Percentiles rank a stretch among this genome's conserved stretches.
These are phyloP conservation scores for Mycothermus thermophilus DNA, from an alignment of 495 filamentous ascomycete genomes.

Conservation along the genomic window DNA sequence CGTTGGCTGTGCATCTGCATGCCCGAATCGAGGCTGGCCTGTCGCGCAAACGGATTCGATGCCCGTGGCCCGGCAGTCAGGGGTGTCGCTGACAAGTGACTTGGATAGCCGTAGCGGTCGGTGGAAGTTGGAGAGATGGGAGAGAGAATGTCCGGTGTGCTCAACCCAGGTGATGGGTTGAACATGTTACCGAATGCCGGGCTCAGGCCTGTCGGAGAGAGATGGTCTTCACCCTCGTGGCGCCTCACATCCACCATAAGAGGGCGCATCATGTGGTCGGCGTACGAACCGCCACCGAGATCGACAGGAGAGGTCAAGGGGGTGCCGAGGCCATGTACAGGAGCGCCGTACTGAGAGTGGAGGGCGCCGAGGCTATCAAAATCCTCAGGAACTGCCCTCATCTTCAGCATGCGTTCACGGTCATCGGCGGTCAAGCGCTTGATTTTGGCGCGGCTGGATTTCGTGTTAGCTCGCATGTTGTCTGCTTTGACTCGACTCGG, in stretches of 20 bases:
- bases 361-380: conserved; percentile 87
- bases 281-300: conserved; percentile 32
- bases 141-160: conserved; percentile 38
- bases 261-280: conserved; percentile 44
- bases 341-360: conserved; percentile 56
- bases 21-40: conserved; percentile 34
- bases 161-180: conserved; percentile 33
- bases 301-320: conserved; percentile 46
- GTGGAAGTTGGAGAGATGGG: conserved; percentile 37
- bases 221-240: conserved; percentile 40
- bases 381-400: conserved; percentile 76
- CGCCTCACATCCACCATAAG: conserved; percentile 48
- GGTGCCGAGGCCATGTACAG: conserved; percentile 40
- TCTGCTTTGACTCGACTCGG: no score
- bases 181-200: conserved; percentile 51
- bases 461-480: no score
- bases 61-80: conserved; percentile 36
- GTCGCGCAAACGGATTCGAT: conserved; percentile 42
- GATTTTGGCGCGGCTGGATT: conserved; percentile 82
- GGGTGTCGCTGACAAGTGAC: conserved; percentile 32
- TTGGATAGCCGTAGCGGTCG: conserved; percentile 39
- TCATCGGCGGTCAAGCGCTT: conserved; percentile 90
- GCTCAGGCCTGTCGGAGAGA: conserved; percentile 47
- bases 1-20: conserved; percentile 31
- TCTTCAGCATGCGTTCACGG: conserved; percentile 86